Evolutionary conservation across 345 rosid species (phyloP).

Genomic region (Adansonia digitata): DNA sequence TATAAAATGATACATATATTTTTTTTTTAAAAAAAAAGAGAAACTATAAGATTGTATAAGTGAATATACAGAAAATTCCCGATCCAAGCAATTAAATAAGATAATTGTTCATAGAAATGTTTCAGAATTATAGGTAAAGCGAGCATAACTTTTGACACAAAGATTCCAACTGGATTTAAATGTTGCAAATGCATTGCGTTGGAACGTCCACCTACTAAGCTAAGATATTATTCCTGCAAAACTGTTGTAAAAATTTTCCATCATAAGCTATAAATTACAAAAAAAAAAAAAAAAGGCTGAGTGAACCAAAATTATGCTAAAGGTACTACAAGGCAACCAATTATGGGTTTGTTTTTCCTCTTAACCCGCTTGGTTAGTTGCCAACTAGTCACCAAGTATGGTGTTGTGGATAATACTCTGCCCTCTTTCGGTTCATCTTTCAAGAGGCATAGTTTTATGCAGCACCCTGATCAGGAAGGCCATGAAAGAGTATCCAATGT

Average conservation of each 20-base stretch:
- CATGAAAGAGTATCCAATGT: neutral
- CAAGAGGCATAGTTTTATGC: constrained; percentile 17
- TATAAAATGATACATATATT: neutral
- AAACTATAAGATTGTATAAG: neutral
- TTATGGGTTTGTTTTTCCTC: constrained; percentile 16
- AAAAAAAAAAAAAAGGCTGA: constrained; percentile 16
- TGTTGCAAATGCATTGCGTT: constrained; percentile 21
- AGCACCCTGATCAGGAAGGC: constrained; percentile 12
- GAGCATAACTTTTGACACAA: constrained; percentile 11
- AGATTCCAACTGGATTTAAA: constrained; percentile 18
- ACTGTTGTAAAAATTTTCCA: constrained; percentile 23
- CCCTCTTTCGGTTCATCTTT: constrained; percentile 3
- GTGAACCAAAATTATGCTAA: constrained; percentile 25
- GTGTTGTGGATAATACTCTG: constrained; percentile 16
- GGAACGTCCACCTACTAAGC: constrained; percentile 26
- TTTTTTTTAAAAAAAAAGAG: too few relatives aligned
- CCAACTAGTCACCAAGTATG: constrained; percentile 11
- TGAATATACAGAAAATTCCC: neutral
- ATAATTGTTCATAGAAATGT: neutral
- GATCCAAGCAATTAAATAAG: neutral
- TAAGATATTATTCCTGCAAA: constrained; percentile 35
- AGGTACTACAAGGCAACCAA: constrained; percentile 27
- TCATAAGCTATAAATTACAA: constrained; percentile 29
- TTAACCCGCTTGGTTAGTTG: constrained; percentile 22
- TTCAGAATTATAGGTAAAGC: neutral